Conservation (phyloP, 139 green algal genomes). For the Asterochloris sp. region DNA sequence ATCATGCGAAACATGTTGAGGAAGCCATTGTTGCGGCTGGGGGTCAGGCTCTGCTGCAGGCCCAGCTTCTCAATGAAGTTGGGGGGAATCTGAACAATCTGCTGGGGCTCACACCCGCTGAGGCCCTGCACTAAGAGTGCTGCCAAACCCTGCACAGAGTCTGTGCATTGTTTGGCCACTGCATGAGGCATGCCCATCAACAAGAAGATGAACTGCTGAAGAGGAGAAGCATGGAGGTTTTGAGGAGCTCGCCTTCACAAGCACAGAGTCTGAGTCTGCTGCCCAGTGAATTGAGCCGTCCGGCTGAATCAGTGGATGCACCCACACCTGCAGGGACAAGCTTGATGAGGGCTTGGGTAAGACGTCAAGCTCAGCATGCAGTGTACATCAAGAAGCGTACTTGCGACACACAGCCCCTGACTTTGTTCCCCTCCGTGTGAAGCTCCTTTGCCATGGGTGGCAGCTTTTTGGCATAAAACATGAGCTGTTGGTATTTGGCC, state of each 20-base stretch:
- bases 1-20: slow-evolving; percentile 95
- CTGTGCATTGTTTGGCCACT: background rate
- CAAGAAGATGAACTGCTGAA: background rate
- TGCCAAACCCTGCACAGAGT: slow-evolving; percentile 64
- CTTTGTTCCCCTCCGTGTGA: slow-evolving; percentile 87
- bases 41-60: slow-evolving; percentile 92
- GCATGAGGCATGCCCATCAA: background rate
- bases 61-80: slow-evolving; percentile 91
- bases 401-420: slow-evolving; percentile 85
- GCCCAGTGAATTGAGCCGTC: slow-evolving; percentile 84
- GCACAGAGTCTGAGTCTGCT: slow-evolving; percentile 93
- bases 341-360: background rate
- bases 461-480: slow-evolving; percentile 95
- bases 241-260: slow-evolving; percentile 79
- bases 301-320: slow-evolving; percentile 62
- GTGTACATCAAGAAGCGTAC: background rate
- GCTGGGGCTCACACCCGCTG: slow-evolving; percentile 70
- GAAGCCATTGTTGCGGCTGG: slow-evolving; percentile 97
- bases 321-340: slow-evolving; percentile 86
- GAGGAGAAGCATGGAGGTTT: background rate
- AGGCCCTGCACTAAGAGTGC: slow-evolving; percentile 90
- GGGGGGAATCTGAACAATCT: slow-evolving; percentile 56
- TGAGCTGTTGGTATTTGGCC: slow-evolving; percentile 95
- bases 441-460: slow-evolving; percentile 52
- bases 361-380: background rate